These are phyloP conservation scores for Populus hybrid DNA, from an alignment of 441 rosid genomes.

Conservation along the genomic window DNA sequence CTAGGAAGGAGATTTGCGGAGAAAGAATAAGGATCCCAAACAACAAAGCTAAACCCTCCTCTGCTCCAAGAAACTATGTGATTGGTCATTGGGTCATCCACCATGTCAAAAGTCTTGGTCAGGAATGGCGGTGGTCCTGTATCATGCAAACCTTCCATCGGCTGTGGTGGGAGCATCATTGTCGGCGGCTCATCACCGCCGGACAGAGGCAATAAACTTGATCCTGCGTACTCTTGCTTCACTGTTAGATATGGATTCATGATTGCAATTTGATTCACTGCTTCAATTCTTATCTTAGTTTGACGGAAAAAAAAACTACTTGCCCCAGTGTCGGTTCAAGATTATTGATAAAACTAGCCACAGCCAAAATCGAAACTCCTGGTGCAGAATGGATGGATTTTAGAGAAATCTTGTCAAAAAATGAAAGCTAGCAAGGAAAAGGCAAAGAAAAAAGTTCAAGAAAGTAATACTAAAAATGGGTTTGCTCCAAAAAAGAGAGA, in stretches of 20 bases:
- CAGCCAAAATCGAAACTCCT: not conserved
- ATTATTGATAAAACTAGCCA: not conserved
- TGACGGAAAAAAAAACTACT: not conserved
- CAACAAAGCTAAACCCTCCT: constrained; percentile 55
- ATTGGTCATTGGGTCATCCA: constrained; percentile 53
- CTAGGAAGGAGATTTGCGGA: constrained; percentile 53
- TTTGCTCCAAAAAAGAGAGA: not conserved
- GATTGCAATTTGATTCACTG: not conserved
- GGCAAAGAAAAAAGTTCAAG: not conserved
- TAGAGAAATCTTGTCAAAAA: not conserved
- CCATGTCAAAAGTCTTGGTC: constrained; percentile 66
- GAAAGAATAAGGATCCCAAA: constrained; percentile 65
- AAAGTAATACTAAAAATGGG: not conserved
- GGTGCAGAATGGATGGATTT: not conserved
- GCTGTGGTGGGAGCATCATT: constrained; percentile 39
- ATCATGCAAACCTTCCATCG: constrained; percentile 77
- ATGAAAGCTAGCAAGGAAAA: not conserved
- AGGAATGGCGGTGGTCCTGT: constrained; percentile 76
- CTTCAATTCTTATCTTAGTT: not conserved
- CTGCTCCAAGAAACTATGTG: constrained; percentile 59
- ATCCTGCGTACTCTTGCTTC: constrained; percentile 43
- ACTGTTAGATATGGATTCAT: constrained; percentile 42
- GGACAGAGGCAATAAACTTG: constrained; percentile 22
- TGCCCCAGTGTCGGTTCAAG: not conserved
- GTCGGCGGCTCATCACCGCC: constrained; percentile 15